These are phyloP conservation scores for Codiaeum variegatum DNA, from an alignment of 441 rosid species.

Conservation along the genomic window DNA sequence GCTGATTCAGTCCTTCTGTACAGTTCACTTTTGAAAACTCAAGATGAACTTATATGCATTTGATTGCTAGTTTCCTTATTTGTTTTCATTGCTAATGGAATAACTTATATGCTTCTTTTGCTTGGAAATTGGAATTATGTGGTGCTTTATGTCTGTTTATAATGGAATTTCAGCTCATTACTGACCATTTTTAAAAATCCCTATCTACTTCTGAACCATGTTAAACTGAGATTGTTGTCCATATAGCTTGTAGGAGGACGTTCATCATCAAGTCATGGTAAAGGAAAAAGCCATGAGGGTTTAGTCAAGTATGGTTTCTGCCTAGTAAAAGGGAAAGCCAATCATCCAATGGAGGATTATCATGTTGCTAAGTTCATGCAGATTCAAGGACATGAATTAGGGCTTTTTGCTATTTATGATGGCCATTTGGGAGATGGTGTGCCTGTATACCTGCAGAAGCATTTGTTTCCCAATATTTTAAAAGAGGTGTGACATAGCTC, in stretches of 20 bases:
- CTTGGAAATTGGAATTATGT: not conserved
- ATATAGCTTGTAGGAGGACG: constrained; percentile 45
- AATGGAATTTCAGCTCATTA: constrained; percentile 1
- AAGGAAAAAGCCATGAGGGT: constrained; percentile 64
- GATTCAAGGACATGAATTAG: constrained; percentile 58
- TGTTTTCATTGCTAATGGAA: not conserved
- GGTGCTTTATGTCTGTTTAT: not conserved
- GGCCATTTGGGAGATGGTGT: constrained; percentile 87
- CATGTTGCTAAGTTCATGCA: constrained; percentile 76
- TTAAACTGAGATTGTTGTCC: constrained; percentile 10
- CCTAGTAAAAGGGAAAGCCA: constrained; percentile 85
- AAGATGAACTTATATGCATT: not conserved
- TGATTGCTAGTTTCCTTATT: not conserved
- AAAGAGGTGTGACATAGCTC: constrained; percentile 54
- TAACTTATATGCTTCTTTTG: constrained; percentile 1
- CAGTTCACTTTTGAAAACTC: not conserved
- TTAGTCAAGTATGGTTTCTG: constrained; percentile 68
- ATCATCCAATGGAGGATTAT: constrained; percentile 94
- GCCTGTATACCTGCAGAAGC: constrained; percentile 75
- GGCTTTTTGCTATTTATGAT: constrained; percentile 85
- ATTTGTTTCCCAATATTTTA: constrained; percentile 71
- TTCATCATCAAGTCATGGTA: constrained; percentile 60
- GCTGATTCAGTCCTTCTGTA: not conserved
- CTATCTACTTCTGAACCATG: not conserved
- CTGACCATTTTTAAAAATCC: not conserved